Percentiles rank a stretch among this genome's conserved stretches.
Conservation (phyloP, 2,329 filamentous ascomycete genomes). For the Cercospora brassicicola region DNA sequence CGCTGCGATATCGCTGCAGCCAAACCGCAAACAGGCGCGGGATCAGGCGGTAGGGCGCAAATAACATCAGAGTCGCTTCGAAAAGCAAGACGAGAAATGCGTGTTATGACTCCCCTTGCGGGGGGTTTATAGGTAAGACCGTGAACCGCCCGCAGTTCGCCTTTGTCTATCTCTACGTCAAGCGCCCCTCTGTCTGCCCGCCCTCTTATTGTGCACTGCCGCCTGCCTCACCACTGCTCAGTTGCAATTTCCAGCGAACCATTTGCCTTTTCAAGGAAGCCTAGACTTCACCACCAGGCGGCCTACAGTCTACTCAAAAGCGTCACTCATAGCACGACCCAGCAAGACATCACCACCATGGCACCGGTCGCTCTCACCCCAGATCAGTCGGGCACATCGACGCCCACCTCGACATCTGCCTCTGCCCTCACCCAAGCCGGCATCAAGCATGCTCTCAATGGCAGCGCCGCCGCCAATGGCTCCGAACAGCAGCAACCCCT, state of each 20-base stretch:
- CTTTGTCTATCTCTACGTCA: neutral
- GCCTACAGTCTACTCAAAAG: neutral
- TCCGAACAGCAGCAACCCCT: conserved; percentile 42
- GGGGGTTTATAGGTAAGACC: neutral
- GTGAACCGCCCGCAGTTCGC: neutral
- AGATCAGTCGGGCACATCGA: conserved; percentile 40
- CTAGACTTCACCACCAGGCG: neutral
- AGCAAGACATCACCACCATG: conserved; percentile 27
- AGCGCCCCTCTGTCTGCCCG: neutral
- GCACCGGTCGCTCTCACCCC: conserved; percentile 38
- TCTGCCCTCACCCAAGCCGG: conserved; percentile 41
- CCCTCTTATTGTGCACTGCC: neutral
- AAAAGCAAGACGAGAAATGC: neutral
- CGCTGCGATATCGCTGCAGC: neutral
- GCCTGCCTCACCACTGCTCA: neutral
- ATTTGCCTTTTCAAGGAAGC: neutral
- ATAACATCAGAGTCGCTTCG: neutral
- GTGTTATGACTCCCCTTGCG: conserved; percentile 6
- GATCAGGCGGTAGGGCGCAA: conserved; percentile 3
- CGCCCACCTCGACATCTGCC: conserved; percentile 38
- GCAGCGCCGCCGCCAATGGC: conserved; percentile 6
- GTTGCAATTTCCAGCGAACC: neutral
- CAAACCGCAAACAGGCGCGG: neutral
- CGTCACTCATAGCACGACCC: neutral
- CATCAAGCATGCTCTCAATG: conserved; percentile 37